These are phyloP conservation scores for Waltergamsia citrina DNA, from an alignment of 2,329 filamentous ascomycete species.

Conservation along the genomic window DNA sequence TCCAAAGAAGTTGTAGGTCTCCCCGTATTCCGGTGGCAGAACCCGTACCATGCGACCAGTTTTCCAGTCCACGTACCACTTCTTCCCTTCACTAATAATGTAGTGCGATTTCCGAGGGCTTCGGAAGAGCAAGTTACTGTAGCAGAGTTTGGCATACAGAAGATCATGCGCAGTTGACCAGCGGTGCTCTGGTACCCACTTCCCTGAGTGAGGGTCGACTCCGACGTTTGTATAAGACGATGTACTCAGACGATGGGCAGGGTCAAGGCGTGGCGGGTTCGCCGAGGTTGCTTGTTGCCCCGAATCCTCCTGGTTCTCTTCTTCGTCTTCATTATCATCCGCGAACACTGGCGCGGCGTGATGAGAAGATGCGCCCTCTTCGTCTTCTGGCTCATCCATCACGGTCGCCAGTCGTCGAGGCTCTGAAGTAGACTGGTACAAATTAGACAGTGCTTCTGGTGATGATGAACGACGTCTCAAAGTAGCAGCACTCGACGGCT, in stretches of 20 bases:
- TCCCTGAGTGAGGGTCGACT: constrained; percentile 38
- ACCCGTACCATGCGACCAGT: constrained; percentile 46
- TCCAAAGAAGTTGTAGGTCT: constrained; percentile 36
- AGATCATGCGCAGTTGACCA: constrained; percentile 48
- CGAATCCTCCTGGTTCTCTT: constrained; percentile 6
- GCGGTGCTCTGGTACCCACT: constrained; percentile 45
- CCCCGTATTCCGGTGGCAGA: constrained; percentile 43
- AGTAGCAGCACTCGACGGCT: no score
- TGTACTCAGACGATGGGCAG: constrained; percentile 29
- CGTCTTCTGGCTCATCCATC: not conserved
- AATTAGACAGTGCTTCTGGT: constrained; percentile 5
- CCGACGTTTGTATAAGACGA: constrained; percentile 34
- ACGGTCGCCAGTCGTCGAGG: not conserved
- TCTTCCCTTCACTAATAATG: constrained; percentile 45
- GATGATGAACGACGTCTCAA: constrained; percentile 8
- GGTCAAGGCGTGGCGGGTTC: constrained; percentile 18
- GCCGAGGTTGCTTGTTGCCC: constrained; percentile 8
- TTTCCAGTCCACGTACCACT: constrained; percentile 51
- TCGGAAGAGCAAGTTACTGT: constrained; percentile 46
- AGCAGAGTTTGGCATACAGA: constrained; percentile 50
- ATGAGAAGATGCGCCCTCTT: not conserved
- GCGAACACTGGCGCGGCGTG: constrained; percentile 1
- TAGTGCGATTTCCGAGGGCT: constrained; percentile 49
- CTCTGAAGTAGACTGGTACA: constrained; percentile 1
- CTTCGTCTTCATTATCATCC: constrained; percentile 4